A percentile compares a stretch with the other conserved stretches of the same genome.
Evolutionary conservation across 2,329 filamentous ascomycete species (phyloP).

Genomic region (Thielaviopsis musarum): DNA sequence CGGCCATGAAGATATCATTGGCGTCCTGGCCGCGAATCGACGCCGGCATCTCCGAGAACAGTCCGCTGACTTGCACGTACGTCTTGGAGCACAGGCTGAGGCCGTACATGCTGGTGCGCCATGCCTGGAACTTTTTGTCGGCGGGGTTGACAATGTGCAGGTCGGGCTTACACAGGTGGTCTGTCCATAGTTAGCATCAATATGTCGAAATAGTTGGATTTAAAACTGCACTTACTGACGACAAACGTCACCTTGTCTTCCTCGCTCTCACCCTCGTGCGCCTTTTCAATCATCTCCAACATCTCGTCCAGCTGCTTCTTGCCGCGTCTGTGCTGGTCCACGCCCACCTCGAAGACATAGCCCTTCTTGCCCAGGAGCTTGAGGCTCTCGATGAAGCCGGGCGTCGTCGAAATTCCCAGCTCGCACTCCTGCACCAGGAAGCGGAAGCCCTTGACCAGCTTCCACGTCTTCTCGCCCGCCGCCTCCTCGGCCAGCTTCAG

Average conservation of each 20-base stretch:
- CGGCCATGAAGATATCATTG: conserved; percentile 42
- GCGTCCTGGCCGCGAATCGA: conserved; percentile 30
- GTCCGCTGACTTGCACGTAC: conserved; percentile 88
- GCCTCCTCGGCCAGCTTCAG: conserved; percentile 40
- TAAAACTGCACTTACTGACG: conserved; percentile 34
- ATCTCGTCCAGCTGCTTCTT: conserved; percentile 56
- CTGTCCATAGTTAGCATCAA: conserved; percentile 24
- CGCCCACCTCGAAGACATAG: conserved; percentile 64
- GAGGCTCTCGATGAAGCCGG: conserved; percentile 47
- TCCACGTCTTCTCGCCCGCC: conserved; percentile 45
- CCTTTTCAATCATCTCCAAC: conserved; percentile 49
- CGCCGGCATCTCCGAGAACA: conserved; percentile 60
- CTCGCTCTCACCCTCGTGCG: conserved; percentile 43
- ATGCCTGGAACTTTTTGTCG: conserved; percentile 45
- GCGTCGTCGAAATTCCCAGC: conserved; percentile 43
- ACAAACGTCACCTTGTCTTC: conserved; percentile 48
- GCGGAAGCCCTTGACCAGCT: conserved; percentile 58
- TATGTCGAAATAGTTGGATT: neutral
- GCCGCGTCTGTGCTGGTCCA: conserved; percentile 66
- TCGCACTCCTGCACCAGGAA: conserved; percentile 71
- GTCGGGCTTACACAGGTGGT: conserved; percentile 83
- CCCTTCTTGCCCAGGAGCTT: conserved; percentile 46
- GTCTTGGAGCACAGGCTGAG: conserved; percentile 47
- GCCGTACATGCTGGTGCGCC: conserved; percentile 50
- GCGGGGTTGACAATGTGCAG: conserved; percentile 44